Conservation (phyloP, 164 flowering plant species). For the Buxus sempervirens region DNA sequence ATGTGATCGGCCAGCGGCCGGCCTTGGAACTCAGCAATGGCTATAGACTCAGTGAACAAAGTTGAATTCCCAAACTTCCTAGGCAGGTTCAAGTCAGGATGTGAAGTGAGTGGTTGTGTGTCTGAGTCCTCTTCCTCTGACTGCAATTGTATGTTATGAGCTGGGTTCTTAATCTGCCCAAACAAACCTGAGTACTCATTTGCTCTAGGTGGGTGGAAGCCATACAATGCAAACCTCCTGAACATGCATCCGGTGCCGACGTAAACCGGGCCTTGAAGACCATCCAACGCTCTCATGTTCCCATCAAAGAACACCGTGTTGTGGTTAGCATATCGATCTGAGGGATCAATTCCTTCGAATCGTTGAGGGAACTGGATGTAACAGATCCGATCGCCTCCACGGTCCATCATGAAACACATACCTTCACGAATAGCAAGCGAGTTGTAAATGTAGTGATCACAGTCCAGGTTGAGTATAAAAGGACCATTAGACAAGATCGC, state of each 20-base stretch:
- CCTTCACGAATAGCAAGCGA: slow-evolving; percentile 38
- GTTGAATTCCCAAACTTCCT: slow-evolving; percentile 72
- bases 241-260: slow-evolving; percentile 95
- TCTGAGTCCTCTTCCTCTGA: slow-evolving; percentile 39
- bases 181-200: slow-evolving; percentile 57
- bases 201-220: slow-evolving; percentile 77
- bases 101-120: slow-evolving; percentile 41
- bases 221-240: slow-evolving; percentile 74
- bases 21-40: slow-evolving; percentile 85
- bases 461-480: slow-evolving; percentile 45
- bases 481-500: slow-evolving; percentile 49
- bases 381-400: slow-evolving; percentile 48
- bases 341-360: slow-evolving; percentile 48
- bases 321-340: slow-evolving; percentile 48
- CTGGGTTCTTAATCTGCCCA: slow-evolving; percentile 48
- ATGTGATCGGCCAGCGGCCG: slow-evolving; percentile 85
- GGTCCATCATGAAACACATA: slow-evolving; percentile 49
- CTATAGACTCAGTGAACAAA: slow-evolving; percentile 64
- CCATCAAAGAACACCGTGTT: slow-evolving; percentile 51
- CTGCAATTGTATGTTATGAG: slow-evolving; percentile 15
- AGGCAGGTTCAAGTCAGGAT: slow-evolving; percentile 63
- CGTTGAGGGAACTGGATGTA: slow-evolving; percentile 49
- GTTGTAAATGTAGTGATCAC: slow-evolving; percentile 47
- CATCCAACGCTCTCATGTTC: slow-evolving; percentile 86
- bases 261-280: slow-evolving; percentile 88